Conservation (phyloP, 2,329 filamentous ascomycete species). For the Scedosporium minutisporum region DNA sequence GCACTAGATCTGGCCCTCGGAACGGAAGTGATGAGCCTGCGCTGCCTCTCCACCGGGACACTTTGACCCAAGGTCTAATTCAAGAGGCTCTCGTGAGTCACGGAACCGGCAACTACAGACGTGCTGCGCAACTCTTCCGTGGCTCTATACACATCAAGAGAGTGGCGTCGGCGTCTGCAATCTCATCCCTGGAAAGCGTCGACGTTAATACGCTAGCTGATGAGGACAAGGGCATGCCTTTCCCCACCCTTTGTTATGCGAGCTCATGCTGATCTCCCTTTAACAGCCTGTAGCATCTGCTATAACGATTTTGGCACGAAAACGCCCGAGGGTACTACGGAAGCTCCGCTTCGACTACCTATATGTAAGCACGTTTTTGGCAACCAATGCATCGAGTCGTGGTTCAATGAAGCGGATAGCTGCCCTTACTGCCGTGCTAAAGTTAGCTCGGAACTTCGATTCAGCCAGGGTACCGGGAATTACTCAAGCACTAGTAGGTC, state of each 20-base stretch:
- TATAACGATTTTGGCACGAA: slow-evolving; percentile 51
- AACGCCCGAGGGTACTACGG: slow-evolving; percentile 48
- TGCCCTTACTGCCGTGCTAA: slow-evolving; percentile 58
- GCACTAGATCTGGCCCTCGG: neutral
- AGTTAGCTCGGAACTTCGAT: slow-evolving; percentile 37
- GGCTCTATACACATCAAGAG: no score
- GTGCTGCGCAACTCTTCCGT: no score
- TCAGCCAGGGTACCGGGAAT: no score
- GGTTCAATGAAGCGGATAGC: slow-evolving; percentile 52
- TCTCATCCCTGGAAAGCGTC: slow-evolving; percentile 37
- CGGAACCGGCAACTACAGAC: no score
- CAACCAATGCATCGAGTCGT: slow-evolving; percentile 54
- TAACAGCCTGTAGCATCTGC: slow-evolving; percentile 50
- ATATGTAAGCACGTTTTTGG: slow-evolving; percentile 57
- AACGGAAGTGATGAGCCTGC: neutral
- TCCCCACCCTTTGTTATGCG: neutral
- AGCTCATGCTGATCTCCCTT: neutral
- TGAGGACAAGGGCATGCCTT: slow-evolving; percentile 9
- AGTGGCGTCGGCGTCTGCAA: slow-evolving; percentile 37
- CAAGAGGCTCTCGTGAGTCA: no score
- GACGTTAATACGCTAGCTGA: slow-evolving; percentile 33
- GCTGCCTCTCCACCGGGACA: no score
- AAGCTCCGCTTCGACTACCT: slow-evolving; percentile 47
- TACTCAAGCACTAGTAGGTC: no score
- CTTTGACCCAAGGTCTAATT: no score